Evolutionary conservation across 306 rosid genomes (phyloP), one percentile per base, ranked within the genome.

Genomic region (Neltuma alba): DNA sequence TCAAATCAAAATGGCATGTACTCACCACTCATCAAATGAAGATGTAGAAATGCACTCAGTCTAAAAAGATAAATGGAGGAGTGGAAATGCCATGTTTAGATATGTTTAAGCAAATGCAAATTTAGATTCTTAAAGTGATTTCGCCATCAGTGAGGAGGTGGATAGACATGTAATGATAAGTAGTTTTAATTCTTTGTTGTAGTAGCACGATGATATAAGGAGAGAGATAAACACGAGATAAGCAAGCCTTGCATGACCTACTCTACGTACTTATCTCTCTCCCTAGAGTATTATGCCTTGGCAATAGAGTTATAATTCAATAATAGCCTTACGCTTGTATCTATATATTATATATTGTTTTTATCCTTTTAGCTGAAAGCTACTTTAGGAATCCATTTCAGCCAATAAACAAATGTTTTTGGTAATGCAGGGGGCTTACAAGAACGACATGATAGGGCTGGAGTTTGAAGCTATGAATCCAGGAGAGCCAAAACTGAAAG

Each of bases 371-470:
- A n/a, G 60, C 28, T 52, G 27, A 54, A 54, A 54, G 28, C 30
- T 21, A 21, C 61, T n/a, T 9, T 54, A 54, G 1, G 54, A 54
- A n/a, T 54, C 30, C 61, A 21, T 20, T 14, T 9, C 18, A 9
- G 31, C 10, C 14, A 57, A 2, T 0, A 57, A 23, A 3, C 63
- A 57, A 57, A 23, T 57, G 31, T 33, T 2, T 36, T 40, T 41
- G 58, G 45, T n/a, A 57, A 72, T 76, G 81, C 89, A 94, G 99
- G 99, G 97, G 44, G 97, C 94, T 11, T 91, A 81, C 89, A 94
- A 92, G 90, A 94, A 94, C 38, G 92, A 90, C 80, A 12, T 94
- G 97, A 80, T 92, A 14, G 97, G 97, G 36, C 78, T 87, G 14
- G 97, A 94, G 84, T 89, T 94, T 65, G 96, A 91, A 48, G 75